A percentile compares a stretch with the other conserved stretches of the same genome.
phyloP scores from a whole-genome alignment of 202 grass and related monocot genomes.

The Saccharum hybrid region DNA sequence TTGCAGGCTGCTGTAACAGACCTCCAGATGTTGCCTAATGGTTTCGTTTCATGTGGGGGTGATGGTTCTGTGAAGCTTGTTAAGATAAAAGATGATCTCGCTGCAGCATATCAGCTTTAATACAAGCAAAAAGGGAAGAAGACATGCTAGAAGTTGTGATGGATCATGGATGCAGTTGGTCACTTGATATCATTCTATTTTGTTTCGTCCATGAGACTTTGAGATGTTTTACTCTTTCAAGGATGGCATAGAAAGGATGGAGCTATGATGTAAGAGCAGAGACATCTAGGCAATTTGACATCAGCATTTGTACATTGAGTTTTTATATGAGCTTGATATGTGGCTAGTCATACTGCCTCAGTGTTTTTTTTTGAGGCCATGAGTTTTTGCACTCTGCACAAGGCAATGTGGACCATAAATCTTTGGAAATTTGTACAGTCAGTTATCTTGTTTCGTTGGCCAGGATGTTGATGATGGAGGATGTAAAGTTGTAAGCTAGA shows the following conservation, averaged over 20 bases:
- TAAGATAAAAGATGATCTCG: conserved; percentile 66
- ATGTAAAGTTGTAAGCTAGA: conserved; percentile 45
- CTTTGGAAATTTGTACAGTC: conserved; percentile 5
- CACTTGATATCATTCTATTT: conserved; percentile 27
- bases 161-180: conserved; percentile 21
- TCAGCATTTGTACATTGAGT: background rate
- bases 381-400: conserved; percentile 13
- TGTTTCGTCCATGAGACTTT: conserved; percentile 13
- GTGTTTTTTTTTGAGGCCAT: background rate
- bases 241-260: conserved; percentile 14
- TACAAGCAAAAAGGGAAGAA: conserved; percentile 41
- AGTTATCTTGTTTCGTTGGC: conserved; percentile 31
- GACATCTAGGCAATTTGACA: conserved; percentile 10
- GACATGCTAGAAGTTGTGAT: conserved; percentile 20
- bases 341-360: conserved; percentile 13
- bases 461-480: conserved; percentile 13
- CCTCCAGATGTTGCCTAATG: conserved; percentile 73
- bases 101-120: conserved; percentile 35
- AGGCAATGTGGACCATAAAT: conserved; percentile 7
- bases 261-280: conserved; percentile 27
- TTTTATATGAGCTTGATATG: conserved; percentile 26
- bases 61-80: conserved; percentile 94
- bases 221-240: background rate
- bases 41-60: conserved; percentile 88
- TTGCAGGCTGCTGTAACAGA: conserved; percentile 92